Percentiles rank a stretch among this genome's conserved stretches.
These are phyloP conservation scores for Mycosphaerella arachidis DNA, from an alignment of 2,329 filamentous ascomycete species.

Conservation along the genomic window DNA sequence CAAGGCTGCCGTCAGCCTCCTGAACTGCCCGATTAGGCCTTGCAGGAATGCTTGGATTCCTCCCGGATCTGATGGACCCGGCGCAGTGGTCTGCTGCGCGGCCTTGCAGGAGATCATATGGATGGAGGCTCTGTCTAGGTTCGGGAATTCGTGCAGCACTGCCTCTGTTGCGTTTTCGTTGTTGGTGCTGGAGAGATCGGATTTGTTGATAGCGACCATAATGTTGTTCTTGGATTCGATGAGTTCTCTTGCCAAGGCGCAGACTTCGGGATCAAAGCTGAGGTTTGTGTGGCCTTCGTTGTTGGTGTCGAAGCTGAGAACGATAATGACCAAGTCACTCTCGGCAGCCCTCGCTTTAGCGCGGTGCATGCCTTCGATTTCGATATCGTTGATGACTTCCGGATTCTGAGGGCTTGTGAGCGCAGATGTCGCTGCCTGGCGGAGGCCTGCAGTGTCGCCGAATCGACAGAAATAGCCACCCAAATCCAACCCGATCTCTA, in stretches of 20 bases:
- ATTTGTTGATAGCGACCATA: conserved; percentile 59
- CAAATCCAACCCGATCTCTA: conserved; percentile 86
- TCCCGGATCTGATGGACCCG: conserved; percentile 48
- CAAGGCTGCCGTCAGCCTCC: conserved; percentile 57
- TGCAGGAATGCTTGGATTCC: conserved; percentile 65
- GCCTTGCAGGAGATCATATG: conserved; percentile 66
- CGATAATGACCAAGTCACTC: conserved; percentile 78
- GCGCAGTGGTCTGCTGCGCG: conserved; percentile 2
- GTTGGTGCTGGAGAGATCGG: conserved; percentile 40
- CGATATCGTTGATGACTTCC: conserved; percentile 64
- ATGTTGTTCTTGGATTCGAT: conserved; percentile 48
- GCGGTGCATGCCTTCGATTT: conserved; percentile 83
- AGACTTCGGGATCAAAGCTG: conserved; percentile 52
- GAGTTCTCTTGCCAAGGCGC: conserved; percentile 50
- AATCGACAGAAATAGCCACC: conserved; percentile 89
- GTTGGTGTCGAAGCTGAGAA: conserved; percentile 65
- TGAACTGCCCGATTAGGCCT: conserved; percentile 64
- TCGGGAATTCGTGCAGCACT: conserved; percentile 41
- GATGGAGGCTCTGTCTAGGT: conserved; percentile 44
- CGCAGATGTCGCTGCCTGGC: conserved; percentile 33
- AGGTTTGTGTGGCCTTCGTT: conserved; percentile 5
- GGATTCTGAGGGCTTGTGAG: conserved; percentile 7
- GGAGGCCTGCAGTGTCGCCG: conserved; percentile 88
- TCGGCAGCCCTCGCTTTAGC: conserved; percentile 76
- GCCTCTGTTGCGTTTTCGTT: conserved; percentile 15